Evolutionary conservation across 208 protist species (phyloP).

Genomic region (Acanthamoeba pearcei): DNA sequence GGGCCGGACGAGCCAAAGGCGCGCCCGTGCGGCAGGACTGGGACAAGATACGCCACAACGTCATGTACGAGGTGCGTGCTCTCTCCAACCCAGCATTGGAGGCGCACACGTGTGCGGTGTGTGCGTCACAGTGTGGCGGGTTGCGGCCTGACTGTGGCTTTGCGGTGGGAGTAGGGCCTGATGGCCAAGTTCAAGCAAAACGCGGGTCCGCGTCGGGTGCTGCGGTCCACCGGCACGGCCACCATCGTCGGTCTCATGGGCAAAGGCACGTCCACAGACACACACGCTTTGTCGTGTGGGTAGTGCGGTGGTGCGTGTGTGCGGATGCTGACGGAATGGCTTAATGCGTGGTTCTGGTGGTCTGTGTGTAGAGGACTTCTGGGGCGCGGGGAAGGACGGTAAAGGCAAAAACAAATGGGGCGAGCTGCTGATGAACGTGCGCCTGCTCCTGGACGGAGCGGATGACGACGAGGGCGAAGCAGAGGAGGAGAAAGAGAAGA

Average conservation of each 20-base stretch:
- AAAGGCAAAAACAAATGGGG: conserved; percentile 5
- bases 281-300: background rate
- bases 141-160: background rate
- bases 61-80: background rate
- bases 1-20: background rate
- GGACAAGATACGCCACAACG: background rate
- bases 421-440: conserved; percentile 30
- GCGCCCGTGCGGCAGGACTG: background rate
- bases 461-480: background rate
- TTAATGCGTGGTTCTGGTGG: too few species aligned
- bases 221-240: conserved; percentile 1
- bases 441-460: background rate
- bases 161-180: background rate
- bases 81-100: background rate
- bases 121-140: background rate
- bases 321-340: background rate
- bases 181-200: conserved; percentile 58
- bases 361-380: background rate
- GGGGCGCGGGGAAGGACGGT: background rate
- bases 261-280: background rate
- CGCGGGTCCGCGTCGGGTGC: background rate
- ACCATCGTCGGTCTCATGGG: background rate
- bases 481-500: conserved; percentile 28
- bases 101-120: too few species aligned
- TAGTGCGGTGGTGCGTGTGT: background rate